A percentile compares a stretch with the other conserved stretches of the same genome.
phyloP scores from a whole-genome alignment of 495 filamentous ascomycete species.

The Amphirosellinia nigrospora region DNA sequence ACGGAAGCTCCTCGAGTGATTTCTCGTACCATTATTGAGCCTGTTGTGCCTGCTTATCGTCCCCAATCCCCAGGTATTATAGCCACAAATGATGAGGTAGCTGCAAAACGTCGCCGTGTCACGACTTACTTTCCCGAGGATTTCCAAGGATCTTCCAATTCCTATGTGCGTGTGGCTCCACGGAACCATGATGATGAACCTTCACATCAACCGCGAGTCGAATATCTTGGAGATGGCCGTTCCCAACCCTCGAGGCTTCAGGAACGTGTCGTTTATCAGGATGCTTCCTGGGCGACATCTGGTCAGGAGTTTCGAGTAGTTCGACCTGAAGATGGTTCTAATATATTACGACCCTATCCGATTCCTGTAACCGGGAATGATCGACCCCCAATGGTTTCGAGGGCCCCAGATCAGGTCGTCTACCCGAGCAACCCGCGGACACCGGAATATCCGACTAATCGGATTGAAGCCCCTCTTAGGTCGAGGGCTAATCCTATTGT shows the following conservation, averaged over 20 bases:
- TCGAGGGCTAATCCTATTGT: constrained; percentile 34
- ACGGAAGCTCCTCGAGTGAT: constrained; percentile 30
- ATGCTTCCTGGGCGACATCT: constrained; percentile 24
- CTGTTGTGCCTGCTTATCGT: constrained; percentile 21
- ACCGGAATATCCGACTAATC: not conserved
- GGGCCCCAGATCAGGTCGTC: not conserved
- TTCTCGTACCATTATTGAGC: constrained; percentile 29
- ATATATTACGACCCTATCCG: not conserved
- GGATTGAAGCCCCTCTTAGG: constrained; percentile 25
- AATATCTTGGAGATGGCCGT: constrained; percentile 29
- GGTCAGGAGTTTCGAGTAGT: constrained; percentile 22
- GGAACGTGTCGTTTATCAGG: constrained; percentile 20
- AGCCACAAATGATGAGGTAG: constrained; percentile 28
- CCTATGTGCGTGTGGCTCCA: constrained; percentile 28
- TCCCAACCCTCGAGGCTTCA: constrained; percentile 16
- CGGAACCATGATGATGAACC: constrained; percentile 32
- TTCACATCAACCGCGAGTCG: constrained; percentile 21
- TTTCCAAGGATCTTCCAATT: constrained; percentile 18
- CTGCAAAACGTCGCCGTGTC: constrained; percentile 32
- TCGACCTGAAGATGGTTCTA: constrained; percentile 6
- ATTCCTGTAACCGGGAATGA: constrained; percentile 8
- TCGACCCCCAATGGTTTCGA: constrained; percentile 1
- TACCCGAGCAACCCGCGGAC: constrained; percentile 14
- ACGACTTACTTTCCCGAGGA: constrained; percentile 27
- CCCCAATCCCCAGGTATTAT: constrained; percentile 31